These are phyloP conservation scores for Friedmanniomyces endolithicus DNA, from an alignment of 495 filamentous ascomycete species.

Conservation along the genomic window DNA sequence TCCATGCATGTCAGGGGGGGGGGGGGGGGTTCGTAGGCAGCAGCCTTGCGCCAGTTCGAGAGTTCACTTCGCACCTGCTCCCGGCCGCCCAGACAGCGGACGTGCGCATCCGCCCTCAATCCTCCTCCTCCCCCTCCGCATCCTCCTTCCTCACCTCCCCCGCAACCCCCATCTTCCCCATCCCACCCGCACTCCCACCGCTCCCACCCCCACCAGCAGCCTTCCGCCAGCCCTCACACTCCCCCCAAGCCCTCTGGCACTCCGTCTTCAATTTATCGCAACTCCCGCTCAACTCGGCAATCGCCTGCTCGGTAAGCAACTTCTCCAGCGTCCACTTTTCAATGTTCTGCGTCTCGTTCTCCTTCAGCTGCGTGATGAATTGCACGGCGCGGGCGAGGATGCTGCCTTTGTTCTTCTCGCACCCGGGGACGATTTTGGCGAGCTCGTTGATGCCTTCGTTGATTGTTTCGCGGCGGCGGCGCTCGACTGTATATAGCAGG, in stretches of 20 bases:
- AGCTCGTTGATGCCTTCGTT: constrained; percentile 99
- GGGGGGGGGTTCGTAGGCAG: too few relatives aligned
- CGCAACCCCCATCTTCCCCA: too few relatives aligned
- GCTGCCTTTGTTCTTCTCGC: constrained; percentile 98
- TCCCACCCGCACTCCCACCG: too few relatives aligned
- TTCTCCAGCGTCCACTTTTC: constrained; percentile 97
- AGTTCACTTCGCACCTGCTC: too few relatives aligned
- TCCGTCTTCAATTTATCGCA: constrained; percentile 84
- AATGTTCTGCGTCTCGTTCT: constrained; percentile 83
- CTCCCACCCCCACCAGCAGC: constrained; percentile 10
- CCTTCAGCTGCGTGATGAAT: constrained; percentile 88
- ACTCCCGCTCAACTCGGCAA: constrained; percentile 72
- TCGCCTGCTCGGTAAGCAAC: constrained; percentile 86
- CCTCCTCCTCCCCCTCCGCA: too few relatives aligned
- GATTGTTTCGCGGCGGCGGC: constrained; percentile 93
- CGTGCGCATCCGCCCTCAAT: too few relatives aligned
- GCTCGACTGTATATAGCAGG: too few relatives aligned
- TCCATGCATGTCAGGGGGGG: too few relatives aligned
- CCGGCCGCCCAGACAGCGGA: too few relatives aligned
- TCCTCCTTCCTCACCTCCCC: too few relatives aligned
- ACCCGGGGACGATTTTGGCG: constrained; percentile 91
- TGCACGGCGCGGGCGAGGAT: constrained; percentile 88
- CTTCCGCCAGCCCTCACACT: constrained; percentile 72
- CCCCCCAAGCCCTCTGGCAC: constrained; percentile 57
- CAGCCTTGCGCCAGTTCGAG: too few relatives aligned